A percentile compares a stretch with the other conserved stretches of the same genome.
These are phyloP conservation scores for Ramaria rubella DNA, from an alignment of 768 basidiomycete genomes.

Conservation along the genomic window DNA sequence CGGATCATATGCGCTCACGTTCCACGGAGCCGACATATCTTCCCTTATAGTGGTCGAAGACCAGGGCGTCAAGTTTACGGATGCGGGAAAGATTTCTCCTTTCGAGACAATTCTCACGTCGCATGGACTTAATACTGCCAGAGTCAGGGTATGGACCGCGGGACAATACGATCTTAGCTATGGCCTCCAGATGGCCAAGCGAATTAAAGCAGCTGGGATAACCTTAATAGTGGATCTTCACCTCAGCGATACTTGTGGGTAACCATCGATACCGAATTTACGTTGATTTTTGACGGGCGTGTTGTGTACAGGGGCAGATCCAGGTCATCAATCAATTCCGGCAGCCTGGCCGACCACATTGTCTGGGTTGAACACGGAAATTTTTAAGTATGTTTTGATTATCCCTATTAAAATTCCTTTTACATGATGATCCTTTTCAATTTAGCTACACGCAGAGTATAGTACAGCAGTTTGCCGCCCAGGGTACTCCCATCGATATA, in stretches of 20 bases:
- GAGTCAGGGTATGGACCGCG: conserved; percentile 58
- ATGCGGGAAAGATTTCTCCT: conserved; percentile 29
- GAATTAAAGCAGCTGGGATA: conserved; percentile 52
- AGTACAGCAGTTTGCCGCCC: conserved; percentile 43
- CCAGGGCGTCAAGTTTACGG: conserved; percentile 40
- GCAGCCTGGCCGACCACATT: conserved; percentile 47
- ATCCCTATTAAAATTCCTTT: too few relatives aligned
- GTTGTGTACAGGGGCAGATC: conserved; percentile 48
- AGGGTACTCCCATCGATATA: conserved; percentile 49
- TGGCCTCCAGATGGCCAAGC: conserved; percentile 47
- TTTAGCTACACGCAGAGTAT: conserved; percentile 47
- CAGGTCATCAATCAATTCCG: conserved; percentile 55
- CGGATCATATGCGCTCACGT: conserved; percentile 32
- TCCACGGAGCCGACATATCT: conserved; percentile 51
- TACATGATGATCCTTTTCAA: background rate
- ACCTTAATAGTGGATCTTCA: conserved; percentile 50
- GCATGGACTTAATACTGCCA: conserved; percentile 51
- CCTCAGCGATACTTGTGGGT: conserved; percentile 57
- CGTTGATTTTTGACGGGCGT: background rate
- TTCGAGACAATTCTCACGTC: conserved; percentile 49
- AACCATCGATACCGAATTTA: background rate
- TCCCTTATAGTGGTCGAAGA: conserved; percentile 47
- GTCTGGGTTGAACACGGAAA: conserved; percentile 47
- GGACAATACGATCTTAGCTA: conserved; percentile 45
- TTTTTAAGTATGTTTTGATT: conserved; percentile 47